Evolutionary conservation across 2,329 filamentous ascomycete species (phyloP), one percentile per base, ranked within the genome.

Genomic region (Allantophomopsis lycopodina): DNA sequence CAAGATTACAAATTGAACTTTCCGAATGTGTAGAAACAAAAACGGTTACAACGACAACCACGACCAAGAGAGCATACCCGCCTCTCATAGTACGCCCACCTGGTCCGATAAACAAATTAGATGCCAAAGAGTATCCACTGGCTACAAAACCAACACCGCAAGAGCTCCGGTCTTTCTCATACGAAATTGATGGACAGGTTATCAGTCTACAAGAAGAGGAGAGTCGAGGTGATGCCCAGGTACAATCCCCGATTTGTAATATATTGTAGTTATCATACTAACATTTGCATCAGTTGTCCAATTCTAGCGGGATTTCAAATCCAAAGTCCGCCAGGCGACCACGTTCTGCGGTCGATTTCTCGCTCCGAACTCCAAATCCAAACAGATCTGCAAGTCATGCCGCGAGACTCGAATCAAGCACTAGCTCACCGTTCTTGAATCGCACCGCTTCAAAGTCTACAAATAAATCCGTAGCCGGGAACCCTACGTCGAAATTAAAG

Each of bases 101-200:
- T 39, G 73, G 48, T 37, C 38, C 47, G 15, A 69, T 87, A 28
- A 66, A 73, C 43, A 71, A 79, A 40, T 74, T 94, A 42, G 87
- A 96, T 59, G 70, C 81, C 12, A 94, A 93, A 57, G 77, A 91
- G 51, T 98, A 94, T 57, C 91, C 91, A 32, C 68, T 98, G 21
- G 89, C 89, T 31, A 71, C 74, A 45, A 79, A 83, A 37, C 81
- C 85, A 1, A 94, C 88, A 2, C 91, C 91, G 2, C 73, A 77
- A 13, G 79, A 83, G 38, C 65, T 98, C 44, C 76, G 77, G 46
- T 78, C 77, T 41, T 82, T 96, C 55, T 78, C 73, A 32, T 88
- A 94, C 50, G 76, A 80, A 38, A 64, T 83, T 30, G 73, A 74
- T 36, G 73, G 76, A 35, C 65, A 67, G 42, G 63, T 73, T 7